Conservation (phyloP, 169 alveolate genomes). For the Cytauxzoon felis region DNA sequence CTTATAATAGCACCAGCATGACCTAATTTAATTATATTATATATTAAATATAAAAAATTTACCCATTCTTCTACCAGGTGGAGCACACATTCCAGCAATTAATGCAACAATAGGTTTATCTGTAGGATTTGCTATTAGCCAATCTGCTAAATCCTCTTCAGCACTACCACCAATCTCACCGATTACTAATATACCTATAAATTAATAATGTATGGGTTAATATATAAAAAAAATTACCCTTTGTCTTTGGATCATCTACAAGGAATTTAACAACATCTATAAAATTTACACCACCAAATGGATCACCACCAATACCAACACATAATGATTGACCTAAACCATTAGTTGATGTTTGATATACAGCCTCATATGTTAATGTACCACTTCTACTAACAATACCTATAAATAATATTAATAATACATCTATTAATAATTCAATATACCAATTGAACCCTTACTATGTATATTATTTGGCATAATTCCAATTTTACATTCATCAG, state of each 20-base stretch:
- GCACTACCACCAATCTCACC: constrained; percentile 99
- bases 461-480: constrained; percentile 98
- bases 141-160: constrained; percentile 96
- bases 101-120: constrained; percentile 93
- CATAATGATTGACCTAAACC: constrained; percentile 97
- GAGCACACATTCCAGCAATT: constrained; percentile 97
- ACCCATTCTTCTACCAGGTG: constrained; percentile 96
- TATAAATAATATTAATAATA: not conserved
- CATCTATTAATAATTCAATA: not conserved
- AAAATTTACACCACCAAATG: constrained; percentile 96
- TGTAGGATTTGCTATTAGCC: constrained; percentile 83
- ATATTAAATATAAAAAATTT: not conserved
- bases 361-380: constrained; percentile 96
- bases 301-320: constrained; percentile 98
- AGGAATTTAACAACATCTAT: constrained; percentile 92
- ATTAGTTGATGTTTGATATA: constrained; percentile 91
- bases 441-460: constrained; percentile 84
- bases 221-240: constrained; percentile 68
- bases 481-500: constrained; percentile 98
- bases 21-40: constrained; percentile 67
- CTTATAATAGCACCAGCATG: constrained; percentile 98
- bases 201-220: not conserved
- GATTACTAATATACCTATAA: constrained; percentile 88
- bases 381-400: constrained; percentile 90
- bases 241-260: constrained; percentile 90